Evolutionary conservation across 2,329 filamentous ascomycete genomes (phyloP).

Genomic region (Pyricularia grisea): DNA sequence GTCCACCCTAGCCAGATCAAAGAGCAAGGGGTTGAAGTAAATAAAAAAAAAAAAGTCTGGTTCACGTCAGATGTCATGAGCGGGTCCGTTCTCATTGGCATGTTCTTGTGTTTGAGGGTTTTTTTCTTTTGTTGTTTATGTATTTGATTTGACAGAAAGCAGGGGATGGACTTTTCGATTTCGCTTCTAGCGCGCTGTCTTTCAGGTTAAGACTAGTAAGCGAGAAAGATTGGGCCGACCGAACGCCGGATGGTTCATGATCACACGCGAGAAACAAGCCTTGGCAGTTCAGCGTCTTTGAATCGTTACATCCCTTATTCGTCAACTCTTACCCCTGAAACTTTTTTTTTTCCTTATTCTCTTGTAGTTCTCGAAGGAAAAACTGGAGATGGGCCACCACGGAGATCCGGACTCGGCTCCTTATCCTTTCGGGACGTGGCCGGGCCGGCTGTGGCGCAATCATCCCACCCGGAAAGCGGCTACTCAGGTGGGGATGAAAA

Average conservation of each 20-base stretch:
- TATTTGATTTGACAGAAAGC: neutral
- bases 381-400: neutral
- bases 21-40: neutral
- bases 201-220: neutral
- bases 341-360: neutral
- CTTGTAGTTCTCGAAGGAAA: neutral
- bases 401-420: neutral
- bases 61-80: neutral
- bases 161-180: neutral
- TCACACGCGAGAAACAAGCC: neutral
- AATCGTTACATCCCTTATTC: neutral
- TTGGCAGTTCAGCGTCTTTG: neutral
- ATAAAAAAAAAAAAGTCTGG: neutral
- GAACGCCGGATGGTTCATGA: neutral
- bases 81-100: neutral
- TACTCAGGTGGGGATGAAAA: neutral
- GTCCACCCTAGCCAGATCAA: neutral
- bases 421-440: neutral
- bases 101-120: neutral
- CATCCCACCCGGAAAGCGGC: neutral
- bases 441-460: neutral
- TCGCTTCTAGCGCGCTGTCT: neutral
- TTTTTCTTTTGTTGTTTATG: neutral
- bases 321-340: neutral
- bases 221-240: neutral